Conservation (phyloP, 805 yeast species). For the Nakazawaea wyomingensis region DNA sequence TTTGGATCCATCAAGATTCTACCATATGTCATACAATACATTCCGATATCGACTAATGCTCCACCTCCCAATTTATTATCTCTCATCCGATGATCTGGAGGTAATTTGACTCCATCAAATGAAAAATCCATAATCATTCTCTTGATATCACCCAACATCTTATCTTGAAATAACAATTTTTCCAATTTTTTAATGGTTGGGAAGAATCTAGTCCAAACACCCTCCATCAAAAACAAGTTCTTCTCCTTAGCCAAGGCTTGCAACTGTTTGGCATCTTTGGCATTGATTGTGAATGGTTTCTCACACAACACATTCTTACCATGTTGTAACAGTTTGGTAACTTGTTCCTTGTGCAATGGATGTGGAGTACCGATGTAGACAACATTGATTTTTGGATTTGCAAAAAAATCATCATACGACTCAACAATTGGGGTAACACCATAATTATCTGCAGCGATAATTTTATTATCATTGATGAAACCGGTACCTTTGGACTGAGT, state of each 20-base stretch:
- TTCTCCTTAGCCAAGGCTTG: constrained; percentile 37
- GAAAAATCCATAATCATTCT: constrained; percentile 41
- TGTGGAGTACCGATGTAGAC: constrained; percentile 55
- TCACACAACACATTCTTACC: constrained; percentile 51
- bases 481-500: constrained; percentile 28
- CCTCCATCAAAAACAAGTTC: constrained; percentile 50
- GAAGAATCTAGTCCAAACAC: constrained; percentile 52
- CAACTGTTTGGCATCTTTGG: constrained; percentile 36
- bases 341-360: constrained; percentile 42
- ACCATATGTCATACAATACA: constrained; percentile 44
- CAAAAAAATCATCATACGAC: constrained; percentile 39
- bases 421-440: constrained; percentile 19
- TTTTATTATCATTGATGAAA: constrained; percentile 23
- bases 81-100: constrained; percentile 32
- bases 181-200: constrained; percentile 37
- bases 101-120: constrained; percentile 27
- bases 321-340: constrained; percentile 34
- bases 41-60: constrained; percentile 50
- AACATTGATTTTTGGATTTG: constrained; percentile 38
- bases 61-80: constrained; percentile 50
- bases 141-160: constrained; percentile 40
- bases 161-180: constrained; percentile 32
- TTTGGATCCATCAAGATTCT: constrained; percentile 33
- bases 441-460: constrained; percentile 12
- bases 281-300: constrained; percentile 48